These are phyloP conservation scores for Otatea glauca DNA, from an alignment of 176 grass and related monocot species.

Conservation along the genomic window DNA sequence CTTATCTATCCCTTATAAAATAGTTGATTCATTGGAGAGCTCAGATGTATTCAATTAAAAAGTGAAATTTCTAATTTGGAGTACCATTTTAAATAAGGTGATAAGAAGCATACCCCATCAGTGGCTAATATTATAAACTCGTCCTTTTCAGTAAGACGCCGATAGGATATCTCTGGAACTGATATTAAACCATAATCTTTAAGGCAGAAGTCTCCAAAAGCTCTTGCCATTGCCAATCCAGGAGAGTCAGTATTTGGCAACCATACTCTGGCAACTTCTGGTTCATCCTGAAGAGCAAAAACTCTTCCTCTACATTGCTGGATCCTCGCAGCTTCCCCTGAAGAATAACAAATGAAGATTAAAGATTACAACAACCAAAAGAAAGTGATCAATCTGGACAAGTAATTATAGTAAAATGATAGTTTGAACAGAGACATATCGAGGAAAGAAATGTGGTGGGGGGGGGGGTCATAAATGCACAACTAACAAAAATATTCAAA, in stretches of 20 bases:
- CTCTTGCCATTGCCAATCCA: slow-evolving; percentile 98
- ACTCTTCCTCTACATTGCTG: slow-evolving; percentile 93
- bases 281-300: slow-evolving; percentile 97
- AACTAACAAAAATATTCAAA: not conserved
- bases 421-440: slow-evolving; percentile 1
- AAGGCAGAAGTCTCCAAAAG: slow-evolving; percentile 98
- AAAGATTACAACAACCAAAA: slow-evolving; percentile 35
- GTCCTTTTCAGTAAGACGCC: slow-evolving; percentile 72
- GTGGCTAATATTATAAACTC: slow-evolving; percentile 94
- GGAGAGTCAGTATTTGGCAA: slow-evolving; percentile 95
- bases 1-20: not conserved
- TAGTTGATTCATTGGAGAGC: not conserved
- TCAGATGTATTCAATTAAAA: not conserved
- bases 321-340: slow-evolving; percentile 93
- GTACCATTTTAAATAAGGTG: slow-evolving; percentile 31
- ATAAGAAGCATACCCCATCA: slow-evolving; percentile 77
- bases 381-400: slow-evolving; percentile 7
- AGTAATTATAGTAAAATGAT: not conserved
- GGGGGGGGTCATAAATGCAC: not conserved
- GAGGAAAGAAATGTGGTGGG: not conserved
- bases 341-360: slow-evolving; percentile 44
- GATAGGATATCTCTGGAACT: slow-evolving; percentile 95
- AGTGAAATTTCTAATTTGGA: not conserved
- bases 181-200: slow-evolving; percentile 99
- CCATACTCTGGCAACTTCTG: slow-evolving; percentile 97